Base-by-base conservation (phyloP, 441 rosid species). In the Adansonia rubrostipa region DNA sequence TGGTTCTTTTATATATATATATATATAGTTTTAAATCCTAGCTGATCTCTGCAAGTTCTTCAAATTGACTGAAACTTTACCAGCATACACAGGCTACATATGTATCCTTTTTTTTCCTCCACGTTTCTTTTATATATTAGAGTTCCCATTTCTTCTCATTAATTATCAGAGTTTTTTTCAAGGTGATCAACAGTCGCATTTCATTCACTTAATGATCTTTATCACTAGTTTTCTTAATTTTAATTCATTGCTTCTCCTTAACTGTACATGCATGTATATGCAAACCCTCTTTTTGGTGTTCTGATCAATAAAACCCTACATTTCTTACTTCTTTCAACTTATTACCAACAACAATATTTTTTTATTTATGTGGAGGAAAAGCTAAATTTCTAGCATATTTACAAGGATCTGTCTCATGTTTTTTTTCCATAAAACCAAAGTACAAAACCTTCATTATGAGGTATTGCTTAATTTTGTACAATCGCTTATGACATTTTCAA, bases 11-110 rank as follows among this genome's bases (percentile, higher is more conserved):
- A 28, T 28, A 28, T 28, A 24, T 24, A 24, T 24, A 24, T 24
- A 24, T 24, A 28, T 28, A 28, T 28, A 28, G 33, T 11, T 75
- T 51, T 73, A 67, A 77, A 79, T 68, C 80, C 82, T 73, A 81
- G 74, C 53, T 48, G 6, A 57, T n/a, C 61, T 62, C 11, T 58
- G 45, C 20, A 14, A 33, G 9, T 58, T 80, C 44, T 62, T 9
- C 62, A 6, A 36, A 24, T 28, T 28, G 33, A 28, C 78, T 71
- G 60, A 71, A 75, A 50, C 62, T 76, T 64, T 17, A 60, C 79
- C 33, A 14, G 5, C 24, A 7, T 28, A 5, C 13, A 33, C 17
- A 20, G 4, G 24, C 17, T 17, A 13, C 10, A 48, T 45, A 33
- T 17, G 28, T 4, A 48, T 11, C 53, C 36, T 22, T 73, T 28